Base-by-base conservation (phyloP, 2,329 filamentous ascomycete species). In the Thermothelomyces thermophilus region DNA sequence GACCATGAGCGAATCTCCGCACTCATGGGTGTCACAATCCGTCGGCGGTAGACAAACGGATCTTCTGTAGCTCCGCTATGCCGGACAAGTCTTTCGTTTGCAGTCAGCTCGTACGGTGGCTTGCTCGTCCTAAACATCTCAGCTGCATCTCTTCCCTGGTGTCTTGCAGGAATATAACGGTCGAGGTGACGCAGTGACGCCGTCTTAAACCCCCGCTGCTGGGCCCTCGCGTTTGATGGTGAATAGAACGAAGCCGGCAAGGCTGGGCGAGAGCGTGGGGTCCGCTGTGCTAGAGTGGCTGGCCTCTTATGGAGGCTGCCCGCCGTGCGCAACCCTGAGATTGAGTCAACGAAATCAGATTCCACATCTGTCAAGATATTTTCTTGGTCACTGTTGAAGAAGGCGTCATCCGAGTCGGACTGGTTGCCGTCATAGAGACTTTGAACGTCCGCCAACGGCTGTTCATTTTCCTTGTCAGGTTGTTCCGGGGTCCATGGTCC, bases 111-210 rank as follows among this genome's bases (percentile, higher is more conserved):
- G 16, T 70, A 60, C 1, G 67, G 56, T 10, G 65, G 60, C 60
- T 73, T 77, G 22, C 66, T 71, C 10, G 71, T 71, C 41, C 67
- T 70, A 52, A 74, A 76, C 43, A 69, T 72, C 46, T 79, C 72
- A 2, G 65, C 62, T 2, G 62, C 48, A 8, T 70, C 61, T 16
- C 66, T 62, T 0, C 54, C 52, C 13, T 58, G 53, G 31, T 71
- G 64, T 51, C 74, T 66, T 8, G 62, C 62, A 11, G 77, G 73
- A 4, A 81, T 66, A 55, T 79, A 81, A 41, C 77, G 73, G 56
- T 81, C 76, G 3, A 70, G 64, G 5, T 52, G 52, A 8, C 59
- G 61, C 10, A 64, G 30, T 7, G 59, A 60, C 11, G 40, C 34
- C 10, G 52, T 55, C 17, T 64, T 62, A 20, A 65, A 64, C 30